Evolutionary conservation across 768 basidiomycete species (phyloP).

Genomic region (Lactifluus echinatus): DNA sequence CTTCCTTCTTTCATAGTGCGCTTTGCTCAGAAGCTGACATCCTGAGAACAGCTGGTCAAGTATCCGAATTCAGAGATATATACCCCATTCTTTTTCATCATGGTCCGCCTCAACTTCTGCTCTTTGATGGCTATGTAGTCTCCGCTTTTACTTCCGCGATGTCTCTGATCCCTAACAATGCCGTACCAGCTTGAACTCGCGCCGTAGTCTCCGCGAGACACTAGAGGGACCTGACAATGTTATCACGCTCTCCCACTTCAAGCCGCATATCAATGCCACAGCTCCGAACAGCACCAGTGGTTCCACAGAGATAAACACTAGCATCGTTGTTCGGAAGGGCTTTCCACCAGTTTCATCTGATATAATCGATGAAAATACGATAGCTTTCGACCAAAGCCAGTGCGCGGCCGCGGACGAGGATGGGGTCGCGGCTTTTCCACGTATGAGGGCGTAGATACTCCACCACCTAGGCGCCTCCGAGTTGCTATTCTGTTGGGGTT

Average conservation of each 20-base stretch:
- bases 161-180: not conserved
- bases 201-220: not conserved
- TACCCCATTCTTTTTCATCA: not conserved
- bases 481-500: no score
- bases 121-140: not conserved
- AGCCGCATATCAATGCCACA: not conserved
- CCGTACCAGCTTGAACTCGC: not conserved
- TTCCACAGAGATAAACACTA: not conserved
- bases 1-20: not conserved
- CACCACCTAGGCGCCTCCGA: not conserved
- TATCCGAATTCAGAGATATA: not conserved
- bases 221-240: not conserved
- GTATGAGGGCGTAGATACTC: not conserved
- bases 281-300: not conserved
- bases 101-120: not conserved
- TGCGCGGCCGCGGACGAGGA: not conserved
- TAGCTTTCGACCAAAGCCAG: not conserved
- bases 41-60: not conserved
- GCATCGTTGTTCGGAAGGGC: not conserved
- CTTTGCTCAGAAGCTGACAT: not conserved
- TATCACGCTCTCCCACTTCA: not conserved
- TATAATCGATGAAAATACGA: not conserved
- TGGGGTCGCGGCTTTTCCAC: not conserved
- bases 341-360: not conserved
- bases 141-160: not conserved